Evolutionary conservation across 2,329 filamentous ascomycete genomes (phyloP).

Genomic region (Colletotrichum lini): DNA sequence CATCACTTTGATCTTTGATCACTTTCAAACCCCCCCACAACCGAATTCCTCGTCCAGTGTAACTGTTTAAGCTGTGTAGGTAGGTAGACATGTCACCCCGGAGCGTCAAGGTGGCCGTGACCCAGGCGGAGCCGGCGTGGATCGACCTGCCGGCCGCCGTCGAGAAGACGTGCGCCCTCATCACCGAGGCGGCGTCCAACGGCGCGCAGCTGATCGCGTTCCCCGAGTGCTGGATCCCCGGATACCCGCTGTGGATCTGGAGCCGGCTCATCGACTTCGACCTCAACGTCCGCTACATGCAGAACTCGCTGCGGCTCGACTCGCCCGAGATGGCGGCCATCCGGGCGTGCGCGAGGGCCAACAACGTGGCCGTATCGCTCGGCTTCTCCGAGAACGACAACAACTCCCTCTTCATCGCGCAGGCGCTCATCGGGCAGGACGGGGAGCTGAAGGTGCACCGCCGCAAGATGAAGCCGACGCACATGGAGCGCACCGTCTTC

Average conservation of each 20-base stretch:
- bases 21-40: background rate
- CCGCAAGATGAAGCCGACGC: conserved; percentile 67
- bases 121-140: conserved; percentile 73
- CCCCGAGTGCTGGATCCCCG: conserved; percentile 68
- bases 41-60: no score
- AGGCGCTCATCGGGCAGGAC: conserved; percentile 58
- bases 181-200: conserved; percentile 67
- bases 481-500: conserved; percentile 65
- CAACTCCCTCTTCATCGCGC: conserved; percentile 62
- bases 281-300: conserved; percentile 51
- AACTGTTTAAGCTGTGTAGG: no score
- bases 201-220: conserved; percentile 70
- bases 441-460: conserved; percentile 58
- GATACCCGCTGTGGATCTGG: conserved; percentile 64
- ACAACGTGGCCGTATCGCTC: conserved; percentile 61
- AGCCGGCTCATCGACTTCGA: conserved; percentile 50
- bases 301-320: conserved; percentile 58
- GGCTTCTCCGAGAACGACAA: conserved; percentile 65
- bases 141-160: conserved; percentile 69
- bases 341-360: conserved; percentile 56
- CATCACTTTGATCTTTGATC: background rate
- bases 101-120: conserved; percentile 59
- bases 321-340: conserved; percentile 62
- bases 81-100: conserved; percentile 1
- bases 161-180: conserved; percentile 69